These are phyloP conservation scores for Termitomyces sp. DNA, from an alignment of 768 basidiomycete species.

Conservation along the genomic window DNA sequence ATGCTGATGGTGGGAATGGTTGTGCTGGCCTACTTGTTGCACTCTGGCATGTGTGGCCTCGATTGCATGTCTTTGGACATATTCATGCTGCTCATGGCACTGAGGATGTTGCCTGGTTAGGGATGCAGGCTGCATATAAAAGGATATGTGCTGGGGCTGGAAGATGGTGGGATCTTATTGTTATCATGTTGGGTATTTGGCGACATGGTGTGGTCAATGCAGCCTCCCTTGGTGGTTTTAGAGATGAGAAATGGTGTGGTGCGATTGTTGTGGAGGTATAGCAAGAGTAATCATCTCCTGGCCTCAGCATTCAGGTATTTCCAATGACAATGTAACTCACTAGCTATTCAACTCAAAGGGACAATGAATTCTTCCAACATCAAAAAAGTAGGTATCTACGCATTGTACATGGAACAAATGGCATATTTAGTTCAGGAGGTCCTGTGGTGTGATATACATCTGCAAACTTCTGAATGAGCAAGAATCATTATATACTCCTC, in stretches of 20 bases:
- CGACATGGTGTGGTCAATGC: slow-evolving; percentile 22
- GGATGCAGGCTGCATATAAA: slow-evolving; percentile 26
- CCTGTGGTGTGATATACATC: no score
- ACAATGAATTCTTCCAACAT: no score
- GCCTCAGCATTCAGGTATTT: no score
- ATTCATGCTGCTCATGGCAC: slow-evolving; percentile 35
- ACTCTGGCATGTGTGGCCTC: slow-evolving; percentile 31
- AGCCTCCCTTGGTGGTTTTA: slow-evolving; percentile 22
- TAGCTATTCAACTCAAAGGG: no score
- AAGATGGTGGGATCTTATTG: slow-evolving; percentile 13
- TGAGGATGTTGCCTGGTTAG: slow-evolving; percentile 28
- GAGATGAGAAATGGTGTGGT: slow-evolving; percentile 19
- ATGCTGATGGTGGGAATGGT: slow-evolving; percentile 28
- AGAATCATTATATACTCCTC: no score
- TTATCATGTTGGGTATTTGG: slow-evolving; percentile 11
- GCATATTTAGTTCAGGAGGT: no score
- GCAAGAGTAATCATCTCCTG: not conserved
- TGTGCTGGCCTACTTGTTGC: slow-evolving; percentile 29
- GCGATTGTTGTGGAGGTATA: slow-evolving; percentile 25
- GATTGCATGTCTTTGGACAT: slow-evolving; percentile 40
- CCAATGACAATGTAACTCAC: no score
- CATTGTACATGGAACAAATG: no score
- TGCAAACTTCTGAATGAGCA: no score
- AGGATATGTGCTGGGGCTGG: slow-evolving; percentile 16
- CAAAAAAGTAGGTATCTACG: no score